Evolutionary conservation across 129 eudicot species (phyloP).

Genomic region (Pseudognaphalium luteoalbum): DNA sequence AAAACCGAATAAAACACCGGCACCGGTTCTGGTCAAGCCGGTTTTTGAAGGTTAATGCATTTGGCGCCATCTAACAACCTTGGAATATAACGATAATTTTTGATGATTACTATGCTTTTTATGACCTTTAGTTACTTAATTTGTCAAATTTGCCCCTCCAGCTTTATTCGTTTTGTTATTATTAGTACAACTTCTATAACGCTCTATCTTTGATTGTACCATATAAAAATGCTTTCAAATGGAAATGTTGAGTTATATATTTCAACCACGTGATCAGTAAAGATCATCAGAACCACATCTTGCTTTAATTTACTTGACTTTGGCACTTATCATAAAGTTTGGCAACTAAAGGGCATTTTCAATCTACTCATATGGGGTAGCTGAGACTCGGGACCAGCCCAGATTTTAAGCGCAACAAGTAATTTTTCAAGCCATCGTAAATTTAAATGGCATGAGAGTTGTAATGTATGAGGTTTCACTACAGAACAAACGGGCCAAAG

Average conservation of each 20-base stretch:
- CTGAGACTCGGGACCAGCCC: too few species aligned
- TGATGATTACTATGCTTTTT: conserved; percentile 29
- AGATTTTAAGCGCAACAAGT: too few species aligned
- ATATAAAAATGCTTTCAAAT: neutral
- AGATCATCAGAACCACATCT: too few species aligned
- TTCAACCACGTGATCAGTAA: neutral
- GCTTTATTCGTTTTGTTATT: neutral
- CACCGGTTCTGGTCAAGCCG: conserved; percentile 25
- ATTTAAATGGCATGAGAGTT: too few species aligned
- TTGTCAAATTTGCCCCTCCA: conserved; percentile 27
- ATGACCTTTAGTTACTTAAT: conserved; percentile 10
- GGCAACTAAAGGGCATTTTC: too few species aligned
- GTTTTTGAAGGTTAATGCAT: conserved; percentile 17
- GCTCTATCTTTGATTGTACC: neutral
- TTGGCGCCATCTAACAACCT: conserved; percentile 41
- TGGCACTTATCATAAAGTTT: too few species aligned
- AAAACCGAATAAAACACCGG: conserved; percentile 11
- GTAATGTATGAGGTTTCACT: too few species aligned
- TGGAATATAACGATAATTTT: conserved; percentile 34
- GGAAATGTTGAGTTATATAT: neutral
- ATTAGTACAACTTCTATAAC: neutral
- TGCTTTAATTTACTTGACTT: too few species aligned
- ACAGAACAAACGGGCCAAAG: too few species aligned
- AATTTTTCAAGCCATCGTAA: too few species aligned
- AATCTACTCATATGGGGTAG: too few species aligned